Conservation (phyloP, 148 eudicot species). For the Pharnaceum exiguum region DNA sequence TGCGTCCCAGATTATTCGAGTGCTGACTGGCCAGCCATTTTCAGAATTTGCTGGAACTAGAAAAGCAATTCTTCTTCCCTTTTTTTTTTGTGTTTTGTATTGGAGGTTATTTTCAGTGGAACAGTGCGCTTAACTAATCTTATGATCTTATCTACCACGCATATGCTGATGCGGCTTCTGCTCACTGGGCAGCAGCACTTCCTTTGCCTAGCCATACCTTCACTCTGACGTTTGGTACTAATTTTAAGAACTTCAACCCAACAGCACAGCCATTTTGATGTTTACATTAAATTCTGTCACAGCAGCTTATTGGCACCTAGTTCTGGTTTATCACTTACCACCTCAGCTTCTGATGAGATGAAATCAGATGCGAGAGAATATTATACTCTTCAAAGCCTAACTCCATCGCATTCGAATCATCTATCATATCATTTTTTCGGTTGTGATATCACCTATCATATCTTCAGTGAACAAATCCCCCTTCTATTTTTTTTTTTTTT, state of each 20-base stretch:
- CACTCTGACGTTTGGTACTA: neutral
- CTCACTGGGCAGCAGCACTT: neutral
- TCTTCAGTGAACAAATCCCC: slow-evolving; percentile 7
- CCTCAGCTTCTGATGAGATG: neutral
- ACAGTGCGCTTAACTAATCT: too few species aligned
- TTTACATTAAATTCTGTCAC: neutral
- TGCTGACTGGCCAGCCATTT: too few species aligned
- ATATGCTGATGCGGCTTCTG: too few species aligned
- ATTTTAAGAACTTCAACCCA: neutral
- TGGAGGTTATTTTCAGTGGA: too few species aligned
- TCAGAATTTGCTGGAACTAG: too few species aligned
- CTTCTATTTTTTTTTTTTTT: too few species aligned
- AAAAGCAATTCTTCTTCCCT: too few species aligned
- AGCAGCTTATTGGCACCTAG: neutral
- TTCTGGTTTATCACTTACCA: slow-evolving; percentile 10
- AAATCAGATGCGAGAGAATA: slow-evolving; percentile 13
- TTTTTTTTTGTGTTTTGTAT: too few species aligned
- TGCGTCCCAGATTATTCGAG: too few species aligned
- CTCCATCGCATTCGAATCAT: neutral
- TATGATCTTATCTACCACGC: too few species aligned
- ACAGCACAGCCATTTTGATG: neutral
- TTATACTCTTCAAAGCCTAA: neutral
- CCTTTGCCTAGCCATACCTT: neutral
- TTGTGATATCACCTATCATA: too few species aligned
- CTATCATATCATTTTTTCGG: slow-evolving; percentile 9